Conservation (phyloP, 75 land plant genomes). For the Picea glauca region DNA sequence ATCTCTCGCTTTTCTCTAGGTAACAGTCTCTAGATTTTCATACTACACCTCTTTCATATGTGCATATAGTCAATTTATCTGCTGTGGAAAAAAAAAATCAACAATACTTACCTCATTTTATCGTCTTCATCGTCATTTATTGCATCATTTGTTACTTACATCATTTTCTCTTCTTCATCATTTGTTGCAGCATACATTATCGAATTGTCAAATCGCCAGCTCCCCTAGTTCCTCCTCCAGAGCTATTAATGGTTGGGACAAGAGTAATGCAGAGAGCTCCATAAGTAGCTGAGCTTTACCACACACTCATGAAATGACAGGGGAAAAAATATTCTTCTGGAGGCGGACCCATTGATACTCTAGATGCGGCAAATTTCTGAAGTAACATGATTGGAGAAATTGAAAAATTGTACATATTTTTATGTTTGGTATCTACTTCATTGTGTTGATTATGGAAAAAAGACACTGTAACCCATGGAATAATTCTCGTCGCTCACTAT, state of each 20-base stretch:
- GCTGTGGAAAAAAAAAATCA: too few species aligned
- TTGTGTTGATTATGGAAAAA: not conserved
- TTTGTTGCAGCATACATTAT: too few species aligned
- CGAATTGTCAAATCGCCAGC: constrained; percentile 22
- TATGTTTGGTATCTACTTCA: constrained; percentile 53
- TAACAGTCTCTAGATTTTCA: too few species aligned
- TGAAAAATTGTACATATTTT: constrained; percentile 74
- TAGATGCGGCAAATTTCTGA: constrained; percentile 18
- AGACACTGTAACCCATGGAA: too few species aligned
- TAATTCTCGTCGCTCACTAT: too few species aligned
- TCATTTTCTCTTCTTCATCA: too few species aligned
- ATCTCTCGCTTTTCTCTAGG: too few species aligned
- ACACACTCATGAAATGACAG: constrained; percentile 61
- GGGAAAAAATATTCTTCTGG: constrained; percentile 29
- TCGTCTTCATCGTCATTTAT: too few species aligned
- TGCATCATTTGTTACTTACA: too few species aligned
- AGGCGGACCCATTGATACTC: constrained; percentile 9
- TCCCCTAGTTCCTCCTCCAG: constrained; percentile 58
- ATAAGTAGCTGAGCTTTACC: constrained; percentile 82
- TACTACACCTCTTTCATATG: too few species aligned
- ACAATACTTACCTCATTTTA: too few species aligned
- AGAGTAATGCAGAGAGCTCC: constrained; percentile 66
- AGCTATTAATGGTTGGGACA: not conserved
- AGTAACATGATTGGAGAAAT: constrained; percentile 93
- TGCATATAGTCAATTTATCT: too few species aligned